phyloP scores from a whole-genome alignment of 2,329 filamentous ascomycete species.

The Lasiodiplodia gonubiensis region DNA sequence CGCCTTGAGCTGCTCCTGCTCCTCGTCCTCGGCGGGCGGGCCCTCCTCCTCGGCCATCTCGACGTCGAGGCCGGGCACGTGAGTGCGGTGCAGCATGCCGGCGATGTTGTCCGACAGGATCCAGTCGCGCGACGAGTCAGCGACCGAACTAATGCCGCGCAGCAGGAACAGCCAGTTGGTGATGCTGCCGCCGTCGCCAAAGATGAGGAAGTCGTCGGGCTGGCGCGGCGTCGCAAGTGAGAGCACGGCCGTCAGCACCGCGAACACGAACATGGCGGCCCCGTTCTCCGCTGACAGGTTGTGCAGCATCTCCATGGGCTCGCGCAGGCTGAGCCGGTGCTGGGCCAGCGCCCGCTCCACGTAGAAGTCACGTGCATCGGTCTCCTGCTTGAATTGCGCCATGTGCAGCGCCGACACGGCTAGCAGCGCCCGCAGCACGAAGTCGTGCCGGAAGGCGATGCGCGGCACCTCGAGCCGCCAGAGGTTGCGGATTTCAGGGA shows the following conservation, averaged over 20 bases:
- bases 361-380: constrained; percentile 14
- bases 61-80: constrained; percentile 7
- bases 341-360: background rate
- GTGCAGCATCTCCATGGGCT: constrained; percentile 13
- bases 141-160: constrained; percentile 11
- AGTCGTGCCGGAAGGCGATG: constrained; percentile 49
- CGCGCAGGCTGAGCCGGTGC: constrained; percentile 8
- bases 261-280: constrained; percentile 6
- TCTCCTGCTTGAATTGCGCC: constrained; percentile 40
- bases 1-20: constrained; percentile 41
- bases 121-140: background rate
- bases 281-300: constrained; percentile 11
- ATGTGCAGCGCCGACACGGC: constrained; percentile 54
- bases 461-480: constrained; percentile 37
- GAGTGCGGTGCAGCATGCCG: constrained; percentile 2
- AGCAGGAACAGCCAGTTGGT: constrained; percentile 18
- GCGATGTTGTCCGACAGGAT: constrained; percentile 13
- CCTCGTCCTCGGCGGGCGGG: constrained; percentile 33
- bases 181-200: constrained; percentile 8
- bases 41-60: constrained; percentile 29
- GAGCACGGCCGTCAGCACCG: constrained; percentile 3
- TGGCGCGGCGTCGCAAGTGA: constrained; percentile 4
- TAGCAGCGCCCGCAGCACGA: constrained; percentile 51
- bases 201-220: constrained; percentile 16
- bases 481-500: constrained; percentile 34